Conservation (phyloP, 2,329 filamentous ascomycete species). For the Paramyrothecium roridum region DNA sequence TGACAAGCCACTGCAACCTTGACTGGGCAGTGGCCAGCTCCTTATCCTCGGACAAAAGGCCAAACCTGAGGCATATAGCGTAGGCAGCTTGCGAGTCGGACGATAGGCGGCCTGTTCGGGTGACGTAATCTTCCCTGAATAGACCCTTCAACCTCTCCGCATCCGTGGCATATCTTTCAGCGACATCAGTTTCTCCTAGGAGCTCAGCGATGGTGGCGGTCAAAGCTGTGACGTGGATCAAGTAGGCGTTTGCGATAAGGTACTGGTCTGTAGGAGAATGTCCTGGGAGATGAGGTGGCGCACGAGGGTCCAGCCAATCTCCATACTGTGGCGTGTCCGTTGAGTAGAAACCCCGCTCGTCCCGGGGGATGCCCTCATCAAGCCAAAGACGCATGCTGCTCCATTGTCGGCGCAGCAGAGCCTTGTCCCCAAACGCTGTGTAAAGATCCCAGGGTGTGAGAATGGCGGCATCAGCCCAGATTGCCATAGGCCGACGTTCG, state of each 20-base stretch:
- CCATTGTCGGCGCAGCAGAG: constrained; percentile 3
- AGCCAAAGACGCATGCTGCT: constrained; percentile 6
- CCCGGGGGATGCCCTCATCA: constrained; percentile 4
- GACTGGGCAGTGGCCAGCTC: background rate
- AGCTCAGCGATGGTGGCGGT: background rate
- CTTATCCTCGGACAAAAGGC: background rate
- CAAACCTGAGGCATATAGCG: constrained; percentile 1
- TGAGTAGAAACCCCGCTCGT: constrained; percentile 1
- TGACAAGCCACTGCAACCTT: constrained; percentile 7
- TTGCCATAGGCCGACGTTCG: constrained; percentile 1
- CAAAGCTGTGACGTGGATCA: constrained; percentile 3
- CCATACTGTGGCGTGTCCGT: constrained; percentile 4
- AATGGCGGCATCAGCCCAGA: constrained; percentile 7
- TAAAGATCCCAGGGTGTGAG: constrained; percentile 6
- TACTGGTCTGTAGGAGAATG: constrained; percentile 5
- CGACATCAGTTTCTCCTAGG: background rate
- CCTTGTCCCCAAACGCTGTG: constrained; percentile 4
- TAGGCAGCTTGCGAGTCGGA: constrained; percentile 2
- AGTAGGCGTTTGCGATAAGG: constrained; percentile 7
- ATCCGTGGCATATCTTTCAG: no score
- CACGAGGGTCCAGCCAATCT: constrained; percentile 8
- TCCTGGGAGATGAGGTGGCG: constrained; percentile 4
- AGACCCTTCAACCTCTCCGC: background rate
- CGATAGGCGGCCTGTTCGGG: background rate
- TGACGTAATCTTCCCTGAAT: background rate